Evolutionary conservation across 148 eudicot genomes (phyloP), one percentile per base, ranked within the genome.

Genomic region (Arctostaphylos glauca): DNA sequence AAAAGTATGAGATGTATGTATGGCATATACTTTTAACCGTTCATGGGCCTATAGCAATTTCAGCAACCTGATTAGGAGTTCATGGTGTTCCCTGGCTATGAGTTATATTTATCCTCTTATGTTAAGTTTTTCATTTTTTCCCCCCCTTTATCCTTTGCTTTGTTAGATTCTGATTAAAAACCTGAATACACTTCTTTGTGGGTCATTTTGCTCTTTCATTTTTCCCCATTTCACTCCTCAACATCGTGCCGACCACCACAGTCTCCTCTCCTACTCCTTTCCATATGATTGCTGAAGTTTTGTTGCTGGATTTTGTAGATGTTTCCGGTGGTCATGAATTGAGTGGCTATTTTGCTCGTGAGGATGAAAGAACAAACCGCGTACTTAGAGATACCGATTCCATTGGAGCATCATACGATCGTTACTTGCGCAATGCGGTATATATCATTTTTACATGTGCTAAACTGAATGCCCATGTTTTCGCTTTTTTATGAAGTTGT

Each of bases 401-500:
- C 58, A 87, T 92, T 80, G 91, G 90, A 82, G 93, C 93, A 76
- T 91, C 95, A 47, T 95, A 95, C 79, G 94, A 91, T 77, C 90
- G 87, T 77, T 94, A 92, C 85, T 80, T 94, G 50, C 94, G 90
- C 21, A 84, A 88, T 71, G 77, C 88, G 88, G 95, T 95, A 91
- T 5, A 53, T 49, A 53, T 55, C 73, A 56, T 47, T 53, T 25
- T 48, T 59, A 53, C 23, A 13, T 83, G 13, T 83, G 47, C 80
- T 59, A 10, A 19, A n/a, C n/a, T 73, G 19, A 23, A 54, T 81
- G 19, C 72, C 49, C n/a, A 60, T 23, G 41, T 68, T 50, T 43
- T 74, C 5, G 6, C 25, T 44, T 70, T 49, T 12, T 52, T 67
- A 5, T 21, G 9, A 12, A 53, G 56, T 77, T 41, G 60, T 25